Evolutionary conservation across 345 rosid species (phyloP).

Genomic region (Rhodamnia argentea): DNA sequence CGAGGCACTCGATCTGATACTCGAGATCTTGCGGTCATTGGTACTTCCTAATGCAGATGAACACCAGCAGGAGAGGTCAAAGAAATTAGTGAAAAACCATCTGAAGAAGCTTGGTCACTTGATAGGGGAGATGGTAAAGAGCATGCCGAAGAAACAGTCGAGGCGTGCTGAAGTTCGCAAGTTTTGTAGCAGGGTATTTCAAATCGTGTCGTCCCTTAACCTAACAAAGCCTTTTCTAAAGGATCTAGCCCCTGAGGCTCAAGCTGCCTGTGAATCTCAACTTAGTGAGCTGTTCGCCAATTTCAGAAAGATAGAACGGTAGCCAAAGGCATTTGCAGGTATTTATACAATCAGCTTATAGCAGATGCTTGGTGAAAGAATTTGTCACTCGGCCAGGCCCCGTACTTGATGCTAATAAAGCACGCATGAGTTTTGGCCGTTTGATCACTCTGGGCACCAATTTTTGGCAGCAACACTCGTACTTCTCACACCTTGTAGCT

Average conservation of each 20-base stretch:
- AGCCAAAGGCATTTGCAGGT: not conserved
- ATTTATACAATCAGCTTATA: not conserved
- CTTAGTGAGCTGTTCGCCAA: conserved; percentile 48
- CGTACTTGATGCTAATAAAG: not conserved
- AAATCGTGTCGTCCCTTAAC: conserved; percentile 32
- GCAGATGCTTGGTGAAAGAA: not conserved
- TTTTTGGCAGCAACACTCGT: not conserved
- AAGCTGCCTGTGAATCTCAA: conserved; percentile 54
- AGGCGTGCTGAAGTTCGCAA: conserved; percentile 61
- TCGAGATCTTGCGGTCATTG: conserved; percentile 50
- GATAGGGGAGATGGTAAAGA: conserved; percentile 40
- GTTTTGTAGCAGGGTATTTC: conserved; percentile 58
- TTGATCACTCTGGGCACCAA: not conserved
- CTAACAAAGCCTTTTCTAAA: conserved; percentile 51
- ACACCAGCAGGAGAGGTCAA: conserved; percentile 28
- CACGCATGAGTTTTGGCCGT: not conserved
- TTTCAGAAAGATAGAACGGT: conserved; percentile 28
- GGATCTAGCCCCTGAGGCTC: conserved; percentile 36
- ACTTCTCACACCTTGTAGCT: not conserved
- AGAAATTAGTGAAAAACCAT: conserved; percentile 40
- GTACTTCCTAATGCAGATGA: conserved; percentile 27
- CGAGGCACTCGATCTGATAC: conserved; percentile 68
- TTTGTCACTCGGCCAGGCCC: not conserved
- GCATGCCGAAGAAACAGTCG: conserved; percentile 62
- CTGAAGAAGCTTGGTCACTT: conserved; percentile 38